phyloP scores from a whole-genome alignment of 2,329 filamentous ascomycete genomes.

The Trichoderma sp. region DNA sequence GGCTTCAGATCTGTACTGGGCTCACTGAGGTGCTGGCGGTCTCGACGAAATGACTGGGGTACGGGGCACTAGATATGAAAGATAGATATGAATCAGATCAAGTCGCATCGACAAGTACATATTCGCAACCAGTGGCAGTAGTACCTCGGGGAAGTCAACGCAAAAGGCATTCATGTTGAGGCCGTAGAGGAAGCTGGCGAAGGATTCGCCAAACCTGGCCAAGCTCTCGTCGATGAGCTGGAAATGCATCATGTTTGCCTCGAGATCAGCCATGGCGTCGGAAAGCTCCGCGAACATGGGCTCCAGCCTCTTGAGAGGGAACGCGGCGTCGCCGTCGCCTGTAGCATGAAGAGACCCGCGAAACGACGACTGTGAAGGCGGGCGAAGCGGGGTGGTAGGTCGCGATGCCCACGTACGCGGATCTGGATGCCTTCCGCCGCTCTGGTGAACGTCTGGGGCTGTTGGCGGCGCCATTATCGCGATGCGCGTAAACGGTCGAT shows the following conservation, averaged over 20 bases:
- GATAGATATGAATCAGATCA: conserved; percentile 5
- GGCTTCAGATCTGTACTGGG: conserved; percentile 34
- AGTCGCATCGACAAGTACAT: background rate
- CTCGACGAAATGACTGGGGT: conserved; percentile 75
- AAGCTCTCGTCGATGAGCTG: conserved; percentile 91
- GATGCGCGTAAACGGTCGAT: background rate
- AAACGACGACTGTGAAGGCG: conserved; percentile 85
- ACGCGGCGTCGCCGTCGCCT: conserved; percentile 53
- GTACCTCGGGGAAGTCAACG: conserved; percentile 92
- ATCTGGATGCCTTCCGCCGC: background rate
- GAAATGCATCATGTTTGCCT: conserved; percentile 96
- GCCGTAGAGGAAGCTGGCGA: conserved; percentile 92
- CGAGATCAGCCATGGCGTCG: conserved; percentile 91
- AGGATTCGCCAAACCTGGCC: conserved; percentile 91
- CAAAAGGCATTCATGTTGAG: conserved; percentile 99
- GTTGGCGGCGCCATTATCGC: conserved; percentile 2
- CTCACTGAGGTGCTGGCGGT: conserved; percentile 58
- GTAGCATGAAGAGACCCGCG: conserved; percentile 65
- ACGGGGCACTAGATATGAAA: conserved; percentile 67
- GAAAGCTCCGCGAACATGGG: conserved; percentile 90
- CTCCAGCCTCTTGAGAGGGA: conserved; percentile 81
- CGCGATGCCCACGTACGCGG: conserved; percentile 62
- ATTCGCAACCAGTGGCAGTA: background rate
- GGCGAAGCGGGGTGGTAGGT: conserved; percentile 88
- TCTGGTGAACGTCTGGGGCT: background rate